Conservation (phyloP, 345 rosid genomes). For the Acer campestre region DNA sequence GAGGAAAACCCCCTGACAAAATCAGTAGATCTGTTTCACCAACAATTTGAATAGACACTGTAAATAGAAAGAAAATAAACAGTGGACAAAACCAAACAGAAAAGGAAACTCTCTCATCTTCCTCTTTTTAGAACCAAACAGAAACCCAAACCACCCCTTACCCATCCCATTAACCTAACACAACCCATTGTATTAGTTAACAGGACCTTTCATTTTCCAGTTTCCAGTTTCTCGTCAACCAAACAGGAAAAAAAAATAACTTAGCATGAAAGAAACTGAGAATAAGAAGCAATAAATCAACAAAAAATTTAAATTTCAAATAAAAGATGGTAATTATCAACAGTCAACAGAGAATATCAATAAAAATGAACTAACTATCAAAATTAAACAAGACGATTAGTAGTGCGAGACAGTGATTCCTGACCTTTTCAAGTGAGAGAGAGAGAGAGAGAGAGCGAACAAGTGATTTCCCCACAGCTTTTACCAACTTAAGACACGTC, state of each 20-base stretch:
- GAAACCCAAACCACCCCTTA: background rate
- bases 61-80: too few relatives aligned
- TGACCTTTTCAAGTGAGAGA: background rate
- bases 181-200: background rate
- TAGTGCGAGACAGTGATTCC: background rate
- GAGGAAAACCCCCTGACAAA: too few relatives aligned
- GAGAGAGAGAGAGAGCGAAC: background rate
- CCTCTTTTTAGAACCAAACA: background rate
- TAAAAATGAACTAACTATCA: background rate
- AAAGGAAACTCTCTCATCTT: background rate
- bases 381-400: background rate
- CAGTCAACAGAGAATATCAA: background rate
- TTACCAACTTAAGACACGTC: rapidly evolving
- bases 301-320: background rate
- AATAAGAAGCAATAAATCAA: background rate
- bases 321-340: background rate
- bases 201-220: background rate
- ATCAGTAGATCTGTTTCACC: background rate
- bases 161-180: background rate
- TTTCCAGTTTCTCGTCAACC: background rate
- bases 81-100: background rate
- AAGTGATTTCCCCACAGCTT: background rate
- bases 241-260: background rate
- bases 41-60: too few relatives aligned
- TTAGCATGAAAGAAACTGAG: background rate